Evolutionary conservation across 306 rosid species (phyloP).

Genomic region (Inga laurina): DNA sequence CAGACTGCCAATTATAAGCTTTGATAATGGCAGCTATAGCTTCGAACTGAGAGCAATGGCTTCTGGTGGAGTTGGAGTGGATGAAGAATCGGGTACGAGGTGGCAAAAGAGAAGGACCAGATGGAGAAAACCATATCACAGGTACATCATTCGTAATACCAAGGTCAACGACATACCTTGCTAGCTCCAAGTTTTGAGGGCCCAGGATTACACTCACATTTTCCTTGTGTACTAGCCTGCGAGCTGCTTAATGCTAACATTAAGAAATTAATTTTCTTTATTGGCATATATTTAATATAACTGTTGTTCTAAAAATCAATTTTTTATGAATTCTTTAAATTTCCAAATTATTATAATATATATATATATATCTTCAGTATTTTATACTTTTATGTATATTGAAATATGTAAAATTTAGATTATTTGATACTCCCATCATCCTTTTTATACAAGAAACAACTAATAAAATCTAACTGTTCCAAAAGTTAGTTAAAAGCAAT

Average conservation of each 20-base stretch:
- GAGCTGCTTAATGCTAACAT: slow-evolving; percentile 5
- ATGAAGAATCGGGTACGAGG: neutral
- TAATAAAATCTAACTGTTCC: too few relatives aligned
- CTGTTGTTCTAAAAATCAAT: too few relatives aligned
- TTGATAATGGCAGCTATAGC: neutral
- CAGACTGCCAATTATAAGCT: neutral
- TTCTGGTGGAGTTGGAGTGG: neutral
- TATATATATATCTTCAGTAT: too few relatives aligned
- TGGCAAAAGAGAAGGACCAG: slow-evolving; percentile 40
- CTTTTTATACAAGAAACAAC: too few relatives aligned
- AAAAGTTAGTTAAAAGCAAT: too few relatives aligned
- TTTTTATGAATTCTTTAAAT: too few relatives aligned
- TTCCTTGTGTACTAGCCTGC: slow-evolving; percentile 19
- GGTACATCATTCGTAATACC: slow-evolving; percentile 30
- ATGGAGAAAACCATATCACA: slow-evolving; percentile 38
- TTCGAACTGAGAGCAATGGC: neutral
- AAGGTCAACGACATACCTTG: slow-evolving; percentile 28
- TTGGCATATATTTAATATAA: too few relatives aligned
- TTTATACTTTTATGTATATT: too few relatives aligned
- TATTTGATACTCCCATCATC: too few relatives aligned
- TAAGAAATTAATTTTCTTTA: too few relatives aligned
- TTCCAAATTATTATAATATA: too few relatives aligned
- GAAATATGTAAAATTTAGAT: too few relatives aligned
- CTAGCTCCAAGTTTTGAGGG: slow-evolving; percentile 36
- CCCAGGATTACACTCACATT: slow-evolving; percentile 39